These are phyloP conservation scores for Pleodorina starrii DNA, from an alignment of 139 green algal species.

Conservation along the genomic window DNA sequence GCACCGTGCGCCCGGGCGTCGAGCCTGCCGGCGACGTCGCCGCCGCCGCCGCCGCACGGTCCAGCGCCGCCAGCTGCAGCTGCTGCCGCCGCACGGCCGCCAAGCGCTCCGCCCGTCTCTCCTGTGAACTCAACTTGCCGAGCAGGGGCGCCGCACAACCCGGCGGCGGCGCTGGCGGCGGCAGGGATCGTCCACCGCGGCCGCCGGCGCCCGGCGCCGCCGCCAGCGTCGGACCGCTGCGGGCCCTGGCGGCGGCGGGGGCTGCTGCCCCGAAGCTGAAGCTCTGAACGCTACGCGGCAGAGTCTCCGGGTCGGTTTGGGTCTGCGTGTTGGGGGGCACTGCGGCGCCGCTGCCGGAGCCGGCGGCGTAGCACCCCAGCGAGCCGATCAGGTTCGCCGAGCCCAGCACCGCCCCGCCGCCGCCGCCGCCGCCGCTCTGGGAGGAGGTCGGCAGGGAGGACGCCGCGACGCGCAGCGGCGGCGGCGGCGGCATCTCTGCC, in stretches of 20 bases:
- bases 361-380: conserved; percentile 24
- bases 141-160: neutral
- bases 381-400: neutral
- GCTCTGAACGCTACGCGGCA: neutral
- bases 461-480: neutral
- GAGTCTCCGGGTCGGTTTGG: conserved; percentile 37
- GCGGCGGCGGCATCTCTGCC: neutral
- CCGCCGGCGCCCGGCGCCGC: neutral
- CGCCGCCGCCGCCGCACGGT: conserved; percentile 5
- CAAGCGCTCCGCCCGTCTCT: conserved; percentile 25
- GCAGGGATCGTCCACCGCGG: neutral
- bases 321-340: neutral
- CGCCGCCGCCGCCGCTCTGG: neutral
- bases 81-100: conserved; percentile 30
- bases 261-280: conserved; percentile 7
- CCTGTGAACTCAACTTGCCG: conserved; percentile 10
- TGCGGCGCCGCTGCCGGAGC: neutral
- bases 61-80: conserved; percentile 44
- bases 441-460: neutral
- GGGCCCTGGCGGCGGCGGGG: neutral
- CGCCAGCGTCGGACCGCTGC: neutral
- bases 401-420: neutral
- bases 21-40: neutral
- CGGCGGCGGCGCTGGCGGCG: neutral
- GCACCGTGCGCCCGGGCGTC: neutral